Percentiles rank a stretch among this genome's conserved stretches.
phyloP scores from a whole-genome alignment of 768 basidiomycete species.

The Suillus cothurnatus region DNA sequence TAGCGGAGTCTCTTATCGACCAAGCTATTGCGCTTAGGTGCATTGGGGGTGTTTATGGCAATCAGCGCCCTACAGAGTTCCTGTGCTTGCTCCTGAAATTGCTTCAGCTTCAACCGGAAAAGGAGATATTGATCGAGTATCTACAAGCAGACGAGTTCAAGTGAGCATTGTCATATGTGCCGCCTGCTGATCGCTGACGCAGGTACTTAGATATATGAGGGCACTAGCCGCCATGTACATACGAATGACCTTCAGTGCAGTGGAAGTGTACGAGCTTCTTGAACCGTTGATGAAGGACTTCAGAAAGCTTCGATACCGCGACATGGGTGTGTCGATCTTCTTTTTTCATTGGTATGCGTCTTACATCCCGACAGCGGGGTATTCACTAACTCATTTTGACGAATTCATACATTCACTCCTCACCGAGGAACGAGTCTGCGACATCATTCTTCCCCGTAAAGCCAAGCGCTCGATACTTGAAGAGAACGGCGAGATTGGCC shows the following conservation, averaged over 20 bases:
- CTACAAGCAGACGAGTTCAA: constrained; percentile 97
- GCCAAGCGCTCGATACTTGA: constrained; percentile 85
- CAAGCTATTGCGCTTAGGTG: constrained; percentile 80
- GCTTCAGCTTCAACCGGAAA: constrained; percentile 96
- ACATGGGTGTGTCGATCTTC: constrained; percentile 62
- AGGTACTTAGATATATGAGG: constrained; percentile 74
- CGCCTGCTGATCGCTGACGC: neutral
- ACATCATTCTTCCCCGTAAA: constrained; percentile 92
- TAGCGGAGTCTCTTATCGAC: constrained; percentile 93
- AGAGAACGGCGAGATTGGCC: constrained; percentile 88
- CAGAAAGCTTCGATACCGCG: constrained; percentile 79
- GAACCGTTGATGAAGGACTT: constrained; percentile 96
- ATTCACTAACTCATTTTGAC: constrained; percentile 84
- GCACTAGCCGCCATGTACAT: constrained; percentile 94
- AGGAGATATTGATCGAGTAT: constrained; percentile 96
- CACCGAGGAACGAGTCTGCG: constrained; percentile 90
- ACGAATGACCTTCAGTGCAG: constrained; percentile 89
- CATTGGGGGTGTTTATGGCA: constrained; percentile 94
- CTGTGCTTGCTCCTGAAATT: constrained; percentile 91
- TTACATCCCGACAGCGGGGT: constrained; percentile 62
- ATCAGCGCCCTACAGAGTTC: constrained; percentile 94
- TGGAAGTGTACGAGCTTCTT: constrained; percentile 89
- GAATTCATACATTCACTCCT: constrained; percentile 87
- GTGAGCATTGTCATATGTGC: constrained; percentile 47
- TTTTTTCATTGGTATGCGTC: neutral